Evolutionary conservation across 2,329 filamentous ascomycete species (phyloP), one percentile per base, ranked within the genome.

Genomic region (Sporothrix mexicana): DNA sequence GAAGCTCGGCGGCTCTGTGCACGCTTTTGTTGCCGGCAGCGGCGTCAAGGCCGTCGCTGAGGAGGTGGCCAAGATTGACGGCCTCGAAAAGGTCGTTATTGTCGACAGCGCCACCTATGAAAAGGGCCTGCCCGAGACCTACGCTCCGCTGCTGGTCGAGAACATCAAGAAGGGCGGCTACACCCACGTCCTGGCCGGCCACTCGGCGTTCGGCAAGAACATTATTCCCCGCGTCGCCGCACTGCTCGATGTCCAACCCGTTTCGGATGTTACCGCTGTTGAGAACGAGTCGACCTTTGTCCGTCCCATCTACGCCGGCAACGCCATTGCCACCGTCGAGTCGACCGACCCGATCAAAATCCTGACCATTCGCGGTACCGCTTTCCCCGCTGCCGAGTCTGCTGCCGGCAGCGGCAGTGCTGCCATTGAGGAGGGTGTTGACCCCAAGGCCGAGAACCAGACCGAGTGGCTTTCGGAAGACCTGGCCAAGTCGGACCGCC

Each of bases 151-250:
- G 64, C 86, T 99, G 55, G 92, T 94, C 69, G 95, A 98, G 82
- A 99, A 98, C 83, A 95, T 98, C 83, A 97, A 97, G 85, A 96
- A 96, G 81, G 95, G 93, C 74, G 93, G 91, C 74, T 98, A 94
- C 82, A 97, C 95, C 74, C 96, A 99, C 80, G 88, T 99, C 76
- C 88, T 99, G 78, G 93, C 92, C 53, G 92, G 93, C 72, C 94
- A 98, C 85, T 96, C 95, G 30, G 94, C 96, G 0, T 99, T 99
- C 83, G 96, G 96, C 79, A 99, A 99, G 89, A 97, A 92, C 82
- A 82, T 99, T 62, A 86, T 99, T 83, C 96, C 96, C 53, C 91
- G 96, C 75, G 93, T 98, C 17, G 94, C 96, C 23, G 96, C 96
- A 23, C 85, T 99, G 72, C 87, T 99, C 73, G 96, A 99, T 81